These are phyloP conservation scores for Suhomyces guaymorum DNA, from an alignment of 1,139 yeast genomes.

Conservation along the genomic window DNA sequence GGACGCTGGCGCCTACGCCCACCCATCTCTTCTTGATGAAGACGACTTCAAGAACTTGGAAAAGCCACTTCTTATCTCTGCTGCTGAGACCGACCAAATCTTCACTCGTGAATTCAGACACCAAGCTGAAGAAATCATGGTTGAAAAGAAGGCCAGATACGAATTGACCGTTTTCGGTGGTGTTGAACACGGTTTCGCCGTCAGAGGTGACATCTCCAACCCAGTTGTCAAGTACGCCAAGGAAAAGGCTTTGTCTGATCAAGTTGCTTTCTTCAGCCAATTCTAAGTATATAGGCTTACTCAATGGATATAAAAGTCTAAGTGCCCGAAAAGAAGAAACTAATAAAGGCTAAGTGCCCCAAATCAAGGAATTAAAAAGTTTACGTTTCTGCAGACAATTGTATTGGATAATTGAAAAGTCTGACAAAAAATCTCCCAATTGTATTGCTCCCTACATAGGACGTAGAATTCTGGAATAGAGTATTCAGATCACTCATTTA, in stretches of 20 bases:
- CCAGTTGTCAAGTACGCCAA: conserved; percentile 65
- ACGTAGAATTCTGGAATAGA: no score
- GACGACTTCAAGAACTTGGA: conserved; percentile 61
- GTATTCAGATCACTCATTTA: no score
- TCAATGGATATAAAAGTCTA: no score
- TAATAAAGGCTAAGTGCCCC: no score
- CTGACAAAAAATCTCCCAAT: no score
- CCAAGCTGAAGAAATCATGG: conserved; percentile 58
- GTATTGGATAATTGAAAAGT: no score
- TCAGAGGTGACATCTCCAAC: conserved; percentile 62
- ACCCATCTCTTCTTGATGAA: conserved; percentile 69
- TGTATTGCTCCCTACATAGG: no score
- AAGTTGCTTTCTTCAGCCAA: conserved; percentile 35
- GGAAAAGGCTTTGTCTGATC: conserved; percentile 66
- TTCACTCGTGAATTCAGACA: conserved; percentile 66
- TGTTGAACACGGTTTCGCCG: conserved; percentile 72
- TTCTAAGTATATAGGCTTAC: conserved; percentile 1
- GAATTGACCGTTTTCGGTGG: conserved; percentile 62
- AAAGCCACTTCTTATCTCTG: conserved; percentile 66
- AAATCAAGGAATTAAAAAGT: no score
- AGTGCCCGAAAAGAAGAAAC: no score
- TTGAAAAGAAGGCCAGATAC: conserved; percentile 45
- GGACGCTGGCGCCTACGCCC: conserved; percentile 72
- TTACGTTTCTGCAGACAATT: no score
- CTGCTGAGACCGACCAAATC: conserved; percentile 66